These are phyloP conservation scores for Irpex rosettiformis DNA, from an alignment of 1,284 basidiomycete genomes.

Conservation along the genomic window DNA sequence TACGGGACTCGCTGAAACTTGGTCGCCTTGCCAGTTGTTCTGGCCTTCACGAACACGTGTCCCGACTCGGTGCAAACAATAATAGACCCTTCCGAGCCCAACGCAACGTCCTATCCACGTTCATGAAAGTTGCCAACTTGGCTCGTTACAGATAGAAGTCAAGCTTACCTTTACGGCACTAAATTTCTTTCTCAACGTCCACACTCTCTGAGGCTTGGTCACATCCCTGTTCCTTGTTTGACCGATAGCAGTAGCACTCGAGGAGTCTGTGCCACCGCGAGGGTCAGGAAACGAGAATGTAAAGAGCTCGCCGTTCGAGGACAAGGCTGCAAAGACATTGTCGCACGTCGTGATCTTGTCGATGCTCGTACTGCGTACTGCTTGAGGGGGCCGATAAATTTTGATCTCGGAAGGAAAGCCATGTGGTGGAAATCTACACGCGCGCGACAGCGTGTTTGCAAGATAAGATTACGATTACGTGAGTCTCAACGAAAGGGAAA, in stretches of 20 bases:
- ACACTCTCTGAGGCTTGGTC: conserved; percentile 86
- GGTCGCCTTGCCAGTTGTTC: conserved; percentile 60
- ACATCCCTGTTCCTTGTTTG: conserved; percentile 30
- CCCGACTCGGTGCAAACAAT: conserved; percentile 94
- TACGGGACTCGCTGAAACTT: conserved; percentile 84
- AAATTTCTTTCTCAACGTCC: conserved; percentile 86
- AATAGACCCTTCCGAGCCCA: conserved; percentile 86
- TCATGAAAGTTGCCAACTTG: not conserved
- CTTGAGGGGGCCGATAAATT: conserved; percentile 78
- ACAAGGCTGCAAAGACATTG: conserved; percentile 86
- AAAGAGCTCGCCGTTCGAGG: conserved; percentile 89
- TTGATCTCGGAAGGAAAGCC: conserved; percentile 71
- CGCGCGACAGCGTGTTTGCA: not conserved
- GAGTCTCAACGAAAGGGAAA: not conserved
- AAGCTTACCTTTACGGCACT: conserved; percentile 71
- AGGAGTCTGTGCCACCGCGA: conserved; percentile 19
- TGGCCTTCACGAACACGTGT: conserved; percentile 85
- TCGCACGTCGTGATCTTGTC: conserved; percentile 73
- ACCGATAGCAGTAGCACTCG: conserved; percentile 24
- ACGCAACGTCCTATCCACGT: conserved; percentile 69
- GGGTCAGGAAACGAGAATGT: conserved; percentile 62
- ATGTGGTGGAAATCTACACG: conserved; percentile 60
- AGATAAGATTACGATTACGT: conserved; percentile 12
- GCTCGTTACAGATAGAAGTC: not conserved
- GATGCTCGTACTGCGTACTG: conserved; percentile 68